Evolutionary conservation across 441 rosid species (phyloP).

Genomic region (Adansonia gregorii): DNA sequence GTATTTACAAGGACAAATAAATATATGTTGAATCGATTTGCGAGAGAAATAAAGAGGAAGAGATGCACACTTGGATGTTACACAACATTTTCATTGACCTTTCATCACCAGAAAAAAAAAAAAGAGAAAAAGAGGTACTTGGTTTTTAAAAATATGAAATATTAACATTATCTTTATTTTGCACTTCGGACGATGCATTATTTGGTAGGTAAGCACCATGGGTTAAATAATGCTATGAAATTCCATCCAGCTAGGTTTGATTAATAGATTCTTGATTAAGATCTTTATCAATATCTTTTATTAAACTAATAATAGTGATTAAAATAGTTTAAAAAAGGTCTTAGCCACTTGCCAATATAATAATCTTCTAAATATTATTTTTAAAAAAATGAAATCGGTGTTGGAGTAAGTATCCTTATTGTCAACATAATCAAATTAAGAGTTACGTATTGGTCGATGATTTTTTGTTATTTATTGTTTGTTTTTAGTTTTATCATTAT

Average conservation of each 20-base stretch:
- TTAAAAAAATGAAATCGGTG: neutral
- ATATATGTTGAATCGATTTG: neutral
- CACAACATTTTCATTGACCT: constrained; percentile 6
- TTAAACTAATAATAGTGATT: neutral
- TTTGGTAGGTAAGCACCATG: constrained; percentile 20
- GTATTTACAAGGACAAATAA: neutral
- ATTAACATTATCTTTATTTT: neutral
- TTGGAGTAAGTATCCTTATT: too few relatives aligned
- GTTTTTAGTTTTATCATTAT: too few relatives aligned
- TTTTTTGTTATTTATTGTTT: too few relatives aligned
- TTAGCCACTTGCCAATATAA: neutral
- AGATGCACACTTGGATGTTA: neutral
- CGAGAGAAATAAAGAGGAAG: constrained; percentile 12
- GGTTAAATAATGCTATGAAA: neutral
- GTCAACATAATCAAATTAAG: too few relatives aligned
- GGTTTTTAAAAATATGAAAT: neutral
- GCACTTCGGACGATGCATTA: constrained; percentile 1
- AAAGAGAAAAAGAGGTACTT: neutral
- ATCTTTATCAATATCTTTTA: neutral
- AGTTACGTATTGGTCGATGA: too few relatives aligned
- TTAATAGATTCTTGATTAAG: neutral
- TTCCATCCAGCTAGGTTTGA: neutral
- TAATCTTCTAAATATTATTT: neutral
- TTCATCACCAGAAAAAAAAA: neutral
- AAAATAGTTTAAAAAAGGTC: neutral